Conservation (phyloP, 2,329 filamentous ascomycete species). For the Penicillium polonicum region DNA sequence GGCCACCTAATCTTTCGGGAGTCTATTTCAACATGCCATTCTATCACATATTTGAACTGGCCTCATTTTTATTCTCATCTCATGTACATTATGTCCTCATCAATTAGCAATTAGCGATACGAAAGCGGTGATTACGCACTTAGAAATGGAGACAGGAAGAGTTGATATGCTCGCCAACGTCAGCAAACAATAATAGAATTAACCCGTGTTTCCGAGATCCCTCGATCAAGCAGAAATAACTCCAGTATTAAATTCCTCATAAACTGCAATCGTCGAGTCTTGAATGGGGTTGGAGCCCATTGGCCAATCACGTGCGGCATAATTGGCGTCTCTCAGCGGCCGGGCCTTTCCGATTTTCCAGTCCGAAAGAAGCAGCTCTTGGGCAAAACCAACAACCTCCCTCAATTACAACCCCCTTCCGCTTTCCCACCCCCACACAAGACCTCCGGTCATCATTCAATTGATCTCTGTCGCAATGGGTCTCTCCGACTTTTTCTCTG, state of each 20-base stretch:
- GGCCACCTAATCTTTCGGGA: slow-evolving; percentile 23
- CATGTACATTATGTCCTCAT: slow-evolving; percentile 21
- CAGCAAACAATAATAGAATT: no score
- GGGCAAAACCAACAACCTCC: slow-evolving; percentile 37
- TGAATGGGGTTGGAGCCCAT: slow-evolving; percentile 1
- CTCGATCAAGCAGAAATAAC: neutral
- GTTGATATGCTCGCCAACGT: neutral
- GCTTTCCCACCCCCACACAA: slow-evolving; percentile 23
- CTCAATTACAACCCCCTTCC: slow-evolving; percentile 33
- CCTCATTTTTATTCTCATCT: neutral
- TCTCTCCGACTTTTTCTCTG: slow-evolving; percentile 63
- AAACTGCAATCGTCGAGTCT: neutral
- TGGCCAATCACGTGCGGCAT: slow-evolving; percentile 43
- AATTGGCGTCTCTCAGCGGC: slow-evolving; percentile 41
- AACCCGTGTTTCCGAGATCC: no score
- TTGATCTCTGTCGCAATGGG: slow-evolving; percentile 53
- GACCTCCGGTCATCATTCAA: slow-evolving; percentile 32
- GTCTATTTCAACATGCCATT: neutral
- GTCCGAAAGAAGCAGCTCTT: slow-evolving; percentile 34
- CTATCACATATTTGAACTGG: neutral
- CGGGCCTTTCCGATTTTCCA: slow-evolving; percentile 45
- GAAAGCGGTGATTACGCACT: slow-evolving; percentile 9
- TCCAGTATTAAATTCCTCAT: neutral
- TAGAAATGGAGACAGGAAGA: slow-evolving; percentile 4
- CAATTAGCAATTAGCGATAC: slow-evolving; percentile 13